A percentile compares a stretch with the other conserved stretches of the same genome.
Evolutionary conservation across 2,329 filamentous ascomycete species (phyloP).

Genomic region (Calonectria montana): DNA sequence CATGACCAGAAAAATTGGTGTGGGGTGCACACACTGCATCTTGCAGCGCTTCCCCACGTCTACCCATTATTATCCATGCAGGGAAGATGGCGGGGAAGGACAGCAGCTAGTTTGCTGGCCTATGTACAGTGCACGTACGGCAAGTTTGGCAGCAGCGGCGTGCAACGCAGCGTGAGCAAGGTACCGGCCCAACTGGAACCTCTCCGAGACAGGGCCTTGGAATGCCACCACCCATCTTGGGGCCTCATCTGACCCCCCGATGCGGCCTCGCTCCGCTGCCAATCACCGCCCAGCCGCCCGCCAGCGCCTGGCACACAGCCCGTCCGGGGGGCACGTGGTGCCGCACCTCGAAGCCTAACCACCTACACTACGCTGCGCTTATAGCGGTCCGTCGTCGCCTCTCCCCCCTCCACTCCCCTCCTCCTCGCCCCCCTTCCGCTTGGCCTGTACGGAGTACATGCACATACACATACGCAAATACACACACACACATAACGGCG

Average conservation of each 20-base stretch:
- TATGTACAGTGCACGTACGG: too few relatives aligned
- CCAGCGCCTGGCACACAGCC: neutral
- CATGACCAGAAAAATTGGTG: slow-evolving; percentile 24
- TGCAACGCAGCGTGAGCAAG: neutral
- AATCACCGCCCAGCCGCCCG: neutral
- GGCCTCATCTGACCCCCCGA: neutral
- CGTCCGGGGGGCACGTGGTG: neutral
- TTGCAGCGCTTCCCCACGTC: slow-evolving; percentile 18
- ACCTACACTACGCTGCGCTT: neutral
- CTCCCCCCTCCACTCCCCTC: neutral
- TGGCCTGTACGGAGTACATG: neutral
- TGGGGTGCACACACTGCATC: slow-evolving; percentile 10
- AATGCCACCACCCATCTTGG: neutral
- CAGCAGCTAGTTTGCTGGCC: too few relatives aligned
- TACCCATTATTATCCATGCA: neutral
- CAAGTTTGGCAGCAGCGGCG: too few relatives aligned
- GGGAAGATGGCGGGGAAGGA: slow-evolving; percentile 8
- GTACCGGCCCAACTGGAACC: neutral
- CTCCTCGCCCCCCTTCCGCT: neutral
- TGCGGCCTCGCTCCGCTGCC: neutral
- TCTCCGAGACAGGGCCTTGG: neutral
- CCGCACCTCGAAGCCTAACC: neutral
- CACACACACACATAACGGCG: too few relatives aligned
- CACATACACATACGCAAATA: too few relatives aligned
- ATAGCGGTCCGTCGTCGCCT: neutral